These are phyloP conservation scores for Lolium perenne DNA, from an alignment of 176 grass and related monocot genomes.

Conservation along the genomic window DNA sequence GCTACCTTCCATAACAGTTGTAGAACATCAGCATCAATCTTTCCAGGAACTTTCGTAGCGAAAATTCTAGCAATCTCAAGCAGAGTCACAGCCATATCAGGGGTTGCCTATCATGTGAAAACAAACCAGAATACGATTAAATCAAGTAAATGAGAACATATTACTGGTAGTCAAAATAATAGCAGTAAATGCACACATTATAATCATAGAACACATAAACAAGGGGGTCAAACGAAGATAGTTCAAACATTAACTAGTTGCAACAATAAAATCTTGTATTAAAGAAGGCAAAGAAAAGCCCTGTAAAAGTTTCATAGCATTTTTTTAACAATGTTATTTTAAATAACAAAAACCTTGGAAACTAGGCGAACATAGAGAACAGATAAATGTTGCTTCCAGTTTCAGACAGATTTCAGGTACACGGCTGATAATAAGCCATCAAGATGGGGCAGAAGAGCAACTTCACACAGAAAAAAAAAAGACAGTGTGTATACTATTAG, in stretches of 20 bases:
- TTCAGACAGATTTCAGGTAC: constrained; percentile 22
- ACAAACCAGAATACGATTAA: constrained; percentile 38
- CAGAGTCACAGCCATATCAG: constrained; percentile 97
- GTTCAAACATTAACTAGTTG: constrained; percentile 16
- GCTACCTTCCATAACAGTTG: constrained; percentile 98
- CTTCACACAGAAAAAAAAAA: constrained; percentile 13
- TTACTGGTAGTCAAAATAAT: constrained; percentile 29
- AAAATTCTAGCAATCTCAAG: constrained; percentile 99
- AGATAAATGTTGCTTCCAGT: constrained; percentile 12
- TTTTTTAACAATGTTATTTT: background rate
- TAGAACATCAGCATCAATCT: constrained; percentile 98
- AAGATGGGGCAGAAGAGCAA: constrained; percentile 43
- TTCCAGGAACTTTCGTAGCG: constrained; percentile 99
- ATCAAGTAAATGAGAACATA: constrained; percentile 8
- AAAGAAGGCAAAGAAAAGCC: constrained; percentile 1
- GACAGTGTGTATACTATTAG: constrained; percentile 20
- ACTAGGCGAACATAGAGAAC: constrained; percentile 30
- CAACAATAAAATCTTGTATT: background rate
- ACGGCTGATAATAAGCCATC: constrained; percentile 31
- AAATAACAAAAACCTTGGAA: constrained; percentile 16
- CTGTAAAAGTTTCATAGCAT: background rate
- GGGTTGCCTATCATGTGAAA: constrained; percentile 83
- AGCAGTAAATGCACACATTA: constrained; percentile 10
- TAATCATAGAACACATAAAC: constrained; percentile 10
- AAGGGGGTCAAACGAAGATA: constrained; percentile 9